Conservation (phyloP, 257 asterid genomes). For the Primulina eburnea region DNA sequence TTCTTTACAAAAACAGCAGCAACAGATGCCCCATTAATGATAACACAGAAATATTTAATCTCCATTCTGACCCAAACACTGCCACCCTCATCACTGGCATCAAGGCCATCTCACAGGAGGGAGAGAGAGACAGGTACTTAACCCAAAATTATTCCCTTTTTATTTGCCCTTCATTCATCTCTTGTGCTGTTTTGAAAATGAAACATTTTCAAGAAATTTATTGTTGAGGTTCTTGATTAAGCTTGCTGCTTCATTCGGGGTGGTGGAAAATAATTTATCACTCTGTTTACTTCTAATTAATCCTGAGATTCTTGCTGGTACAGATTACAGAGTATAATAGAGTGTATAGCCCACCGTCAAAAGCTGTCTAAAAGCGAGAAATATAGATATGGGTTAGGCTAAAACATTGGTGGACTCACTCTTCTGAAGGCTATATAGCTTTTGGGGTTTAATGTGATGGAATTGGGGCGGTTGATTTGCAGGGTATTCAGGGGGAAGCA, state of each 20-base stretch:
- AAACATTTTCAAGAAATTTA: neutral
- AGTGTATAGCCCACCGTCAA: constrained; percentile 30
- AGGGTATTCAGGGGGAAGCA: constrained; percentile 21
- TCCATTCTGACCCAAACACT: neutral
- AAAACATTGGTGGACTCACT: constrained; percentile 15
- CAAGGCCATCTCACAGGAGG: neutral
- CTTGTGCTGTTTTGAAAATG: constrained; percentile 2
- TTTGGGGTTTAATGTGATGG: constrained; percentile 37
- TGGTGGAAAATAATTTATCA: neutral
- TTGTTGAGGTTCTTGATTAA: constrained; percentile 5
- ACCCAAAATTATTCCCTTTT: neutral
- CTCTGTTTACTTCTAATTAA: neutral
- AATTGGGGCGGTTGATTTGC: constrained; percentile 53
- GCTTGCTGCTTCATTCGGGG: neutral
- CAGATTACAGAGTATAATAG: constrained; percentile 23
- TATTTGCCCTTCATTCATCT: neutral
- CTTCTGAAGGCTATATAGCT: constrained; percentile 21
- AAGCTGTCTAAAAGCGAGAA: constrained; percentile 34
- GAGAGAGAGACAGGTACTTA: neutral
- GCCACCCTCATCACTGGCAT: neutral
- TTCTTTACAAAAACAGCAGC: neutral
- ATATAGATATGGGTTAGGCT: constrained; percentile 69
- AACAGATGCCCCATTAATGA: neutral
- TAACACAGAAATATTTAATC: neutral
- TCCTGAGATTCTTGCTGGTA: constrained; percentile 25